Percentiles rank a stretch among this genome's conserved stretches.
phyloP scores from a whole-genome alignment of 192 early-diverging fungal species.

The Phlyctochytrium arcticum region DNA sequence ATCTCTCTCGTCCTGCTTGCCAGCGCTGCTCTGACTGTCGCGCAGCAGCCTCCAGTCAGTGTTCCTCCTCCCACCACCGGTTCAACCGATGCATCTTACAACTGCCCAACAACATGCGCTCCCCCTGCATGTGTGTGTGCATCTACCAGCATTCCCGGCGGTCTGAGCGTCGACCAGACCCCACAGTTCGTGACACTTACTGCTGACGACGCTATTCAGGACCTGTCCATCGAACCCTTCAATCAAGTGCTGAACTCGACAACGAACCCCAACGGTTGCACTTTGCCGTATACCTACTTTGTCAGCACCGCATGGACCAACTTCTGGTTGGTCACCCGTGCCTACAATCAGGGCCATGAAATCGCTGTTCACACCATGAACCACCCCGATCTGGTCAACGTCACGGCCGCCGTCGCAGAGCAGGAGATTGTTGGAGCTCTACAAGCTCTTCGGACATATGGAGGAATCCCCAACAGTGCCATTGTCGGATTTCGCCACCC shows the following conservation, averaged over 20 bases:
- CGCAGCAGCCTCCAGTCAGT: neutral
- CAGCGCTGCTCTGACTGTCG: neutral
- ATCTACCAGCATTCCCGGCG: conserved; percentile 13
- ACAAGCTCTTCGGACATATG: conserved; percentile 14
- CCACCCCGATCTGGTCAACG: conserved; percentile 12
- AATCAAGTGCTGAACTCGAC: conserved; percentile 7
- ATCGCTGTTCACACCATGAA: conserved; percentile 60
- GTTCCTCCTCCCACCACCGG: neutral
- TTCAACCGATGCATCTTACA: neutral
- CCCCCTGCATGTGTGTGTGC: conserved; percentile 24
- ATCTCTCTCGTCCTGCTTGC: neutral
- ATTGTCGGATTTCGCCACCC: conserved; percentile 34
- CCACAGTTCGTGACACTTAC: conserved; percentile 37
- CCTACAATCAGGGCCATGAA: conserved; percentile 62
- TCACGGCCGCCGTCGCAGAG: neutral
- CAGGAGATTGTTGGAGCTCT: conserved; percentile 17
- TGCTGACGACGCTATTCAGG: conserved; percentile 59
- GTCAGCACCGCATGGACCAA: conserved; percentile 59
- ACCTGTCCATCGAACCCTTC: neutral
- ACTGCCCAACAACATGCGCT: conserved; percentile 8
- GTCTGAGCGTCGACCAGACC: conserved; percentile 12
- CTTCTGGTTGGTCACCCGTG: conserved; percentile 51
- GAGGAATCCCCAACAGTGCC: conserved; percentile 20
- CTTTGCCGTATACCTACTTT: conserved; percentile 56
- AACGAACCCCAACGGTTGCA: conserved; percentile 58